Base-by-base conservation (phyloP, 2,329 filamentous ascomycete species). In the Aspergillus chevalieri region DNA sequence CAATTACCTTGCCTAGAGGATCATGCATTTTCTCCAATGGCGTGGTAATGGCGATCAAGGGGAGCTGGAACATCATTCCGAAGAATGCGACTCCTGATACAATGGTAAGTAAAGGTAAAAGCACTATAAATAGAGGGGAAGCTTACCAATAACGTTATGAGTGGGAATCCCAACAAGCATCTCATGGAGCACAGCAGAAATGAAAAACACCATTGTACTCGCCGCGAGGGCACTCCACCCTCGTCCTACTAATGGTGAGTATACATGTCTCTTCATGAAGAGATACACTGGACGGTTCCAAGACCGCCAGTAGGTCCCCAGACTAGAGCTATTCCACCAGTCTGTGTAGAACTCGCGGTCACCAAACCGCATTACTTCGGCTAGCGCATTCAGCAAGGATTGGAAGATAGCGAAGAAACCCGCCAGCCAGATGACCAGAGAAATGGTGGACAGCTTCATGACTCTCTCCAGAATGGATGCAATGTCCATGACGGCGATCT, bases 221-320 rank as follows among this genome's bases (percentile, higher is more conserved):
- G 93, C 89, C 0, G 79, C 66, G 3, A 74, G 71, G 7, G 84
- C 79, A 49, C 80, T 86, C 77, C 88, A 91, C 1, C 93, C 93
- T 43, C 93, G 80, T 0, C 88, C 89, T 28, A 95, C 78, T 55
- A 98, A 78, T 1, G 93, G 93, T 36, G 86, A 85, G 72, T 93
- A 97, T 46, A 98, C 83, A 67, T 98, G 93, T 34, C 93, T 79
- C 63, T 89, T 91, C 84, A 98, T 97, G 70, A 95, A 98, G 51
- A 90, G 85, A 64, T 95, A 95, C 5, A 98, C 92, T 1, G 93
- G 93, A 67, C 94, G 94, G 73, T 98, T 98, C 93, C 93, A 98
- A 1, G 86, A 87, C 19, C 91, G 84, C 92, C 92, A 96, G 74
- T 98, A 98, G 4, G 80, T 80, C 30, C 91, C 88, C 6, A 97